Base-by-base conservation (phyloP, 306 rosid genomes). In the Medicago lupulina region DNA sequence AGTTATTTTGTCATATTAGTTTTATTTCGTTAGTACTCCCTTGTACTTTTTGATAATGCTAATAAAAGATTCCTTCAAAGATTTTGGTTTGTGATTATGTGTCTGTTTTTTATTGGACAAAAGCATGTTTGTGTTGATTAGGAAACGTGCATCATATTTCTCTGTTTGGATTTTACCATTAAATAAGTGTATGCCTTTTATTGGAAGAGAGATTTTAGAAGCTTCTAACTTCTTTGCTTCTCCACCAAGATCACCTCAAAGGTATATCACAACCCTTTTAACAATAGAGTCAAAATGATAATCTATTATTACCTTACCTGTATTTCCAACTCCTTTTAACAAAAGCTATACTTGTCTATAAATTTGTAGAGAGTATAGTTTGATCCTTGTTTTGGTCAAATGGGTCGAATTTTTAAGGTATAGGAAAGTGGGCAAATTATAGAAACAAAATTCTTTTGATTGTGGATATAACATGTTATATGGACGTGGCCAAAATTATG, bases 191-290 rank as follows among this genome's bases (percentile, higher is more conserved):
- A 21, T 21, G 23, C 23, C 1, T 21, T 21, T 21, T 21, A 86
- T 86, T 57, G 8, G 89, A 71, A 73, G 85, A 71, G 88, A 87
- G 63, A 82, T 87, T 59, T 73, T 85, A 4, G 96, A 85, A 72
- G 70, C 88, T 9, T 89, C 97, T 10, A 59, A 73, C 0, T 79
- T 88, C 7, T 83, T 86, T 60, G 80, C 83, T 43, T 89, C 97
- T 4, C 96, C 98, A 8, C 93, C 96, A 13, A 44, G 73, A 6
- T 90, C 95, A 10, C 97, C 96, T 1, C 76, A 18, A 6, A 51
- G 77, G 0, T 88, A 55, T 47, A 72, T 90, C 73, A 58, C 87
- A 25, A 43, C 85, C 65, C 97, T 96, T 19, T 60, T 77, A 41
- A 70, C 79, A 21, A 73, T 76, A 88, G 9, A 81, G 3, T 11